These are phyloP conservation scores for Aphanomyces euteiches DNA, from an alignment of 352 stramenopile species.

Conservation along the genomic window DNA sequence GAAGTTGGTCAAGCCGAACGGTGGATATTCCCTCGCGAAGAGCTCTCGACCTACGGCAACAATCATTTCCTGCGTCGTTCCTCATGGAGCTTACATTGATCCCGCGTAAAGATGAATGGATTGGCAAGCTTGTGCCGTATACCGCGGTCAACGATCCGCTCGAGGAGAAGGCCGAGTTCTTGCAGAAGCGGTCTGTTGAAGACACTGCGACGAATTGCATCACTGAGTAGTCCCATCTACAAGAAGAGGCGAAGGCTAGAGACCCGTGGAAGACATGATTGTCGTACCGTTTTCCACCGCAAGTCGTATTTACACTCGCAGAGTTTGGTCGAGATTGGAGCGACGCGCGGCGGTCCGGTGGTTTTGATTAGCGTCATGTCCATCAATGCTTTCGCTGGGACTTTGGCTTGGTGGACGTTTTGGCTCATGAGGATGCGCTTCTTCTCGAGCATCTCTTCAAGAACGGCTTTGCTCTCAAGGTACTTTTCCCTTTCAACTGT, in stretches of 20 bases:
- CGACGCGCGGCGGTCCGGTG: constrained; percentile 3
- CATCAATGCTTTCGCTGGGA: constrained; percentile 2
- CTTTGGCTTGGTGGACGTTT: constrained; percentile 9
- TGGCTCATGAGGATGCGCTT: not conserved
- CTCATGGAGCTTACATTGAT: constrained; percentile 14
- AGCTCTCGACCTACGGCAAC: constrained; percentile 1
- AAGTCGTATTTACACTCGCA: constrained; percentile 9
- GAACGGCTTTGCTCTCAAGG: not conserved
- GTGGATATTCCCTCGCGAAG: constrained; percentile 10
- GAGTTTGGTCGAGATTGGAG: constrained; percentile 2
- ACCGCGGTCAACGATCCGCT: not conserved
- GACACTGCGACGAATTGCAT: constrained; percentile 7
- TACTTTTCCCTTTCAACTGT: not conserved
- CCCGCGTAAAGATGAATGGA: constrained; percentile 11
- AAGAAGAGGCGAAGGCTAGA: not conserved
- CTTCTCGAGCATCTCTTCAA: not conserved
- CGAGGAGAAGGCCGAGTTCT: constrained; percentile 11
- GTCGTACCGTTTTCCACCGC: constrained; percentile 17
- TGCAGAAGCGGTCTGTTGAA: constrained; percentile 16
- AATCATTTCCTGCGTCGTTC: not conserved
- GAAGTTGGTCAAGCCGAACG: constrained; percentile 9
- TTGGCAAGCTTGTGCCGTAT: not conserved
- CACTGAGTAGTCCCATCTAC: not conserved
- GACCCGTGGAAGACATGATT: not conserved
- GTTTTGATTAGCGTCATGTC: constrained; percentile 12